A percentile compares a stretch with the other conserved stretches of the same genome.
These are phyloP conservation scores for Saturnispora serradocipensis DNA, from an alignment of 805 yeast genomes.

Conservation along the genomic window DNA sequence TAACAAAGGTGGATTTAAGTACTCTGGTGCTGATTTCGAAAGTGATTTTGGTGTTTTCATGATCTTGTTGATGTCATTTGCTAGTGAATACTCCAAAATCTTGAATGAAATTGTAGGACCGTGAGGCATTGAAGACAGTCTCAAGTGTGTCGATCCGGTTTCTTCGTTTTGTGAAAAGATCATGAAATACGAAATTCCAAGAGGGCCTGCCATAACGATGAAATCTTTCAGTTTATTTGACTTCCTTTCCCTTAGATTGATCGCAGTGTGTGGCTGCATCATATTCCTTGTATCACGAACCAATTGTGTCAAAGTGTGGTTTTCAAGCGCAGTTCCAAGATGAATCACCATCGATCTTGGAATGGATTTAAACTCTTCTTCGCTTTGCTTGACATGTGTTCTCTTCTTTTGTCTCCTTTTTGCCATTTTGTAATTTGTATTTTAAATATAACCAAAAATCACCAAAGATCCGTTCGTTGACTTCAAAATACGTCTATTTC, in stretches of 20 bases:
- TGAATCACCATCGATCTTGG: slow-evolving; percentile 94
- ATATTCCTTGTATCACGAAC: slow-evolving; percentile 80
- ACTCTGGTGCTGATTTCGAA: slow-evolving; percentile 54
- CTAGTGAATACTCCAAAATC: slow-evolving; percentile 66
- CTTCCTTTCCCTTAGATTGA: slow-evolving; percentile 76
- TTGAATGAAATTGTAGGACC: slow-evolving; percentile 91
- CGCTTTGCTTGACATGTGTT: slow-evolving; percentile 64
- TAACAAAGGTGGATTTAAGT: slow-evolving; percentile 73
- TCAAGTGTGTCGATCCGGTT: slow-evolving; percentile 70
- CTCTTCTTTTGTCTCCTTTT: slow-evolving; percentile 57
- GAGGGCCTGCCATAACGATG: slow-evolving; percentile 97
- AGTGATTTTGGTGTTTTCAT: slow-evolving; percentile 74
- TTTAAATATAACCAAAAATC: neutral
- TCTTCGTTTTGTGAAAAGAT: slow-evolving; percentile 74
- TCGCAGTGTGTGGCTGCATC: slow-evolving; percentile 97
- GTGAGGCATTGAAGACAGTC: slow-evolving; percentile 80
- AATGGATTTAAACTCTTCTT: slow-evolving; percentile 60
- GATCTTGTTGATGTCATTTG: slow-evolving; percentile 66
- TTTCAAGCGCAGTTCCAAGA: slow-evolving; percentile 63
- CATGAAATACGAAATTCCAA: slow-evolving; percentile 84
- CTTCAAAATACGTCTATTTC: neutral
- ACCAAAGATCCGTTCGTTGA: neutral
- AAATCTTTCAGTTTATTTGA: slow-evolving; percentile 83
- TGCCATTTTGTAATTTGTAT: slow-evolving; percentile 18
- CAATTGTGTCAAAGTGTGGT: slow-evolving; percentile 74